A percentile compares a stretch with the other conserved stretches of the same genome.
Evolutionary conservation across 2,329 filamentous ascomycete species (phyloP).

Genomic region (Pseudophaeomoniella oleicola): DNA sequence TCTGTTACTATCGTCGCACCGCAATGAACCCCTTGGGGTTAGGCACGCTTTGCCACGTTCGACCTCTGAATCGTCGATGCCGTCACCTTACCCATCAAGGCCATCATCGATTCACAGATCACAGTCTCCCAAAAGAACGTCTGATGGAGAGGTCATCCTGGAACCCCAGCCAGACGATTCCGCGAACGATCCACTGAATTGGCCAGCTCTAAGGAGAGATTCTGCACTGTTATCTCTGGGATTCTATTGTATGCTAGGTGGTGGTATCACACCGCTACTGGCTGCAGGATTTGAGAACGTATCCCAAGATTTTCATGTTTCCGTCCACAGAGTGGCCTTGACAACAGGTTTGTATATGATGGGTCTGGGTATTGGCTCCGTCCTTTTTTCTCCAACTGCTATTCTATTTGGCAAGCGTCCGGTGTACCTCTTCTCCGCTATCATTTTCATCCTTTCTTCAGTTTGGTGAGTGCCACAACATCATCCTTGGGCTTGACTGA

Average conservation of each 20-base stretch:
- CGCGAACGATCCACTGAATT: constrained; percentile 82
- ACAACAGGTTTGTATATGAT: constrained; percentile 93
- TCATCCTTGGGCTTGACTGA: background rate
- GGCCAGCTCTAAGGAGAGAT: constrained; percentile 71
- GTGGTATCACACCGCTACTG: constrained; percentile 79
- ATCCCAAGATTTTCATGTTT: constrained; percentile 49
- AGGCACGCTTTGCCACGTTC: constrained; percentile 49
- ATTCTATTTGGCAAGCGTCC: constrained; percentile 84
- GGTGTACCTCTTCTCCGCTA: constrained; percentile 64
- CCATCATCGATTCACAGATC: constrained; percentile 17
- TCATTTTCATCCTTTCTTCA: constrained; percentile 62
- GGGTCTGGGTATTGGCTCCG: constrained; percentile 72
- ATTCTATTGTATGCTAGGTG: constrained; percentile 85
- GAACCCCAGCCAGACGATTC: constrained; percentile 88
- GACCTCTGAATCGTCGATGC: constrained; percentile 40
- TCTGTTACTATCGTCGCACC: constrained; percentile 43
- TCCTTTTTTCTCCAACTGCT: constrained; percentile 76
- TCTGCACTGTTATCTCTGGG: constrained; percentile 66
- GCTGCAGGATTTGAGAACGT: constrained; percentile 83
- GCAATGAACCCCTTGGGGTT: constrained; percentile 48
- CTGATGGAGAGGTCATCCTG: constrained; percentile 70
- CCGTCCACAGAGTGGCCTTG: constrained; percentile 59
- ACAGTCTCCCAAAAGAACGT: constrained; percentile 50
- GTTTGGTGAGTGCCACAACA: constrained; percentile 54
- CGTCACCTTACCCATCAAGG: constrained; percentile 22